Evolutionary conservation across 139 green algal genomes (phyloP), one percentile per base, ranked within the genome.

Genomic region (Volvox reticuliferus): DNA sequence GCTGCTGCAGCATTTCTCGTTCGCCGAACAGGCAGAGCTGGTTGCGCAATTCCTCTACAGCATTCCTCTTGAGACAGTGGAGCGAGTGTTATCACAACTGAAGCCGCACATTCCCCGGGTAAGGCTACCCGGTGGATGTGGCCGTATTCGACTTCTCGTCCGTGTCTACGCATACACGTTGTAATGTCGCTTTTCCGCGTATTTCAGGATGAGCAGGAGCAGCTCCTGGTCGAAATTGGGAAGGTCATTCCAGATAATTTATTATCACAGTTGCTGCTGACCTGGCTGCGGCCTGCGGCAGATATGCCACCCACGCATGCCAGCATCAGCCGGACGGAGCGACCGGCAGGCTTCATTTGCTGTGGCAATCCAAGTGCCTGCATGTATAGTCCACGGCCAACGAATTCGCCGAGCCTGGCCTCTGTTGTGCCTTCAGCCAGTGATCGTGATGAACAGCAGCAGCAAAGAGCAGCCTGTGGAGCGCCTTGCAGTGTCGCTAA

Each of bases 11-110:
- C 95, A 99, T 92, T 99, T 99, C 90, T 93, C 79, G 9, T 89
- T 83, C 26, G 91, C 94, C 1, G 97, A 99, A 89, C 97, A 99
- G 92, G 96, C 97, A 17, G 95, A 96, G 85, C 93, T 99, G 37
- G 97, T 99, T 19, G 97, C 96, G 0, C 96, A 99, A 93, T 99
- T 99, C 91, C 93, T 99, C 28, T 99, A 97, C 95, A 92, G 96
- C 95, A 99, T 99, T 78, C 98, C 98, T 13, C 92, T 99, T 6
- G 95, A 95, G 17, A 95, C 95, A 0, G 95, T 98, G 78, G 95
- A 97, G 91, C 89, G 91, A 14, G 95, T 99, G 82, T 89, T 99
- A 83, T 82, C 92, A 2, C 98, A 97, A 96, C 93, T 99, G 32
- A 96, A 97, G 87, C 95, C 95, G 0, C 93, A 69, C 20, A 93